Percentiles rank a stretch among this genome's conserved stretches.
Conservation (phyloP, 192 early-diverging fungal species). For the Coemansia sp. region DNA sequence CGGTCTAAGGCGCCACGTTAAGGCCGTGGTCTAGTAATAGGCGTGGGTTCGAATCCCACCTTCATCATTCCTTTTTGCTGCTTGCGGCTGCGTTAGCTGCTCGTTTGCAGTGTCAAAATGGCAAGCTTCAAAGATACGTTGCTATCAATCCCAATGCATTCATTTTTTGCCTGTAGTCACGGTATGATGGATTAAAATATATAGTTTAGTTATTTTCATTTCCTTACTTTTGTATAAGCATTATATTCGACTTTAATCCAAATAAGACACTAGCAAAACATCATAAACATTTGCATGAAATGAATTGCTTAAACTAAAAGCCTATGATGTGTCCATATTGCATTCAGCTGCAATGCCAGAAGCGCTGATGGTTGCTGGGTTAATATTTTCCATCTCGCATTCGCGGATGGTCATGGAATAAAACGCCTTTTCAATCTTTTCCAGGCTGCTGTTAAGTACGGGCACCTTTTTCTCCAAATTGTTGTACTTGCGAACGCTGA, state of each 20-base stretch:
- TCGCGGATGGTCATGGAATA: slow-evolving; percentile 50
- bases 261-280: too few relatives aligned
- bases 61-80: slow-evolving; percentile 18
- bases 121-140: too few relatives aligned
- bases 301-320: neutral
- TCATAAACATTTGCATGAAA: too few relatives aligned
- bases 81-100: neutral
- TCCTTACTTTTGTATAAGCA: too few relatives aligned
- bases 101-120: too few relatives aligned
- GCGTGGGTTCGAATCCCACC: slow-evolving; percentile 37
- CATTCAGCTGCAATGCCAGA: neutral
- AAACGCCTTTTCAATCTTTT: slow-evolving; percentile 45
- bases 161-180: too few relatives aligned
- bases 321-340: neutral
- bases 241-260: too few relatives aligned
- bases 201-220: too few relatives aligned
- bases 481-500: slow-evolving; percentile 12
- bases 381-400: slow-evolving; percentile 21
- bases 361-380: neutral
- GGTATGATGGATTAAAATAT: too few relatives aligned
- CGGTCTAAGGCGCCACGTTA: neutral
- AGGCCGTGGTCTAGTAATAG: slow-evolving; percentile 28
- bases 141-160: too few relatives aligned
- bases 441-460: slow-evolving; percentile 48
- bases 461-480: slow-evolving; percentile 42